Evolutionary conservation across 805 yeast genomes (phyloP), one percentile per base, ranked within the genome.

Genomic region (Candida loeiensis): DNA sequence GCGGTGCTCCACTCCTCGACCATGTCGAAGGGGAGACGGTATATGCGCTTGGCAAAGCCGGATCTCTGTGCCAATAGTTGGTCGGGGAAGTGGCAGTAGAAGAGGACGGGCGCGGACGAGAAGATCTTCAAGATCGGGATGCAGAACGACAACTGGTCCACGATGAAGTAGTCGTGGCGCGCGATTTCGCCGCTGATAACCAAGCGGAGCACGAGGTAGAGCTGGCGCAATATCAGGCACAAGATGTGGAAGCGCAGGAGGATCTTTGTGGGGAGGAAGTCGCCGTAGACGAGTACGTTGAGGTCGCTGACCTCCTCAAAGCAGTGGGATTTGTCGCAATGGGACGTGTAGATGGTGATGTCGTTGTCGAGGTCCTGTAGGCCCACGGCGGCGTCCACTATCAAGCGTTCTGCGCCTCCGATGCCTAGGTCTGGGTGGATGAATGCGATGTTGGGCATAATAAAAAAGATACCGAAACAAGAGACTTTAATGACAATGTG

Each of bases 11-110:
- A 71, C 49, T 86, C 88, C 62, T 93, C 99, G 16, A 85, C 63
- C n/a, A 64, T 49, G 59, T 93, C 96, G 60, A 93, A 91, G 1
- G 96, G 93, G 3, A 74, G 38, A 46, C 99, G 70, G 61, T 93
- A 93, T 0, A 85, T 36, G 44, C 63, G 66, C 51, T 88, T 82
- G 6, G 83, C 19, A 1, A 71, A 19, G 2, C 81, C 66, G 2
- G 73, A 66, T 39, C 82, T 81, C 14, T 67, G 65, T 0, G 96
- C 82, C 31, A 91, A 65, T 36, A 83, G 68, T 55, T 84, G 83
- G 60, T 93, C 99, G 0, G 99, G 99, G 60, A 91, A 91, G 66
- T 93, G 99, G 54, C 99, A 90, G 61, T 93, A 93, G 56, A 91
- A 93, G 37, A 93, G 63, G 3, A 85, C 73, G 6, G 61, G 40